Conservation (phyloP, 2,329 filamentous ascomycete genomes). For the Trichoderma sp. region DNA sequence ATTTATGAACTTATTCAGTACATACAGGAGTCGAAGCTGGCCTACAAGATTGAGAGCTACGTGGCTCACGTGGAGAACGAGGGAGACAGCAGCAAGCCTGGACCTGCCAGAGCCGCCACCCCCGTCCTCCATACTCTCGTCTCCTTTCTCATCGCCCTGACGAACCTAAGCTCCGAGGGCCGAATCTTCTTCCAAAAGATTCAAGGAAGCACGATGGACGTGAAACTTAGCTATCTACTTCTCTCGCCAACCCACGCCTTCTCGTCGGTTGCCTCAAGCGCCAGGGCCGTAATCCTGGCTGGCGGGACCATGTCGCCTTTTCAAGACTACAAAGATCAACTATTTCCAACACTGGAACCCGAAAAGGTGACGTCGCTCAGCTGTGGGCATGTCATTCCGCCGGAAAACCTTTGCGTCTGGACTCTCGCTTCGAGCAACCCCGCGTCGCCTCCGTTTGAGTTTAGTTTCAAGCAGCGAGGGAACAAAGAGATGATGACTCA, state of each 20-base stretch:
- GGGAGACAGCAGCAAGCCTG: constrained; percentile 36
- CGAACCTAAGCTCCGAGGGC: constrained; percentile 77
- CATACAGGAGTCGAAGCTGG: constrained; percentile 87
- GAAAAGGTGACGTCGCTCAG: constrained; percentile 76
- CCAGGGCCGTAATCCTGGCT: constrained; percentile 84
- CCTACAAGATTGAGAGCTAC: constrained; percentile 93
- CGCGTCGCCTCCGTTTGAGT: constrained; percentile 67
- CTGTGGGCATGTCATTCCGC: constrained; percentile 91
- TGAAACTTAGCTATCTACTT: constrained; percentile 79
- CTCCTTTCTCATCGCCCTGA: constrained; percentile 75
- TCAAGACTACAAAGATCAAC: constrained; percentile 80
- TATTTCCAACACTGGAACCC: constrained; percentile 74
- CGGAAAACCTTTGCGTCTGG: constrained; percentile 77
- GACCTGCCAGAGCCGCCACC: constrained; percentile 37
- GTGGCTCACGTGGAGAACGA: constrained; percentile 62
- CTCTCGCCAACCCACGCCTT: constrained; percentile 92
- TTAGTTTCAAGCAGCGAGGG: constrained; percentile 78
- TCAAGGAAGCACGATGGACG: constrained; percentile 43
- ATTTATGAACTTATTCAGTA: constrained; percentile 86
- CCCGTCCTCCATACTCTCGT: constrained; percentile 59
- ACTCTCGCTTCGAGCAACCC: constrained; percentile 58
- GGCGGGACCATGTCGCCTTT: constrained; percentile 99
- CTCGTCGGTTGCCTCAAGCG: constrained; percentile 79
- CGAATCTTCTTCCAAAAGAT: constrained; percentile 65
- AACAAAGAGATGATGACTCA: constrained; percentile 70